A percentile compares a stretch with the other conserved stretches of the same genome.
Evolutionary conservation across 2,329 filamentous ascomycete species (phyloP).

Genomic region (Talaromyces sp.): DNA sequence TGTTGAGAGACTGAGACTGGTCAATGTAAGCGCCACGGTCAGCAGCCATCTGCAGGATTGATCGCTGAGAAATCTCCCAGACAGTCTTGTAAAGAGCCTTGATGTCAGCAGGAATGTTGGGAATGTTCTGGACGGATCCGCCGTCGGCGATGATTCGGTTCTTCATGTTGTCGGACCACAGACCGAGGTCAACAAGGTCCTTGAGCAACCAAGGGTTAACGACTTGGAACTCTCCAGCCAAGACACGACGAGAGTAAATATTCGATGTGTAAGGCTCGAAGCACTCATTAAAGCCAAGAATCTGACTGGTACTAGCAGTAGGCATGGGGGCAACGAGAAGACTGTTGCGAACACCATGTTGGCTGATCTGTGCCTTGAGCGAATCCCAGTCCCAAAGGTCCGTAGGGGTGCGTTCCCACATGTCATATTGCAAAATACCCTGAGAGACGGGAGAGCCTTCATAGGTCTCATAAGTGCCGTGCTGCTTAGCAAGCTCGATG

Average conservation of each 20-base stretch:
- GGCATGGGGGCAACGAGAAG: slow-evolving; percentile 96
- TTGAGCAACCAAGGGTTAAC: slow-evolving; percentile 99
- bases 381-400: slow-evolving; percentile 95
- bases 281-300: slow-evolving; percentile 98
- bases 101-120: slow-evolving; percentile 92
- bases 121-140: slow-evolving; percentile 93
- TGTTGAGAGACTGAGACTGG: slow-evolving; percentile 98
- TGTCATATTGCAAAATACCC: slow-evolving; percentile 95
- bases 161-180: slow-evolving; percentile 99
- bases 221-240: slow-evolving; percentile 98
- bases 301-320: slow-evolving; percentile 94
- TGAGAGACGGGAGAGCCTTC: slow-evolving; percentile 91
- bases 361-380: slow-evolving; percentile 85
- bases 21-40: slow-evolving; percentile 98
- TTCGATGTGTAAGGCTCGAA: slow-evolving; percentile 99
- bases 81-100: slow-evolving; percentile 99
- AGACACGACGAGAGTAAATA: slow-evolving; percentile 97
- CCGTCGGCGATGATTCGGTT: slow-evolving; percentile 98
- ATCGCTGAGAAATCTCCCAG: slow-evolving; percentile 97
- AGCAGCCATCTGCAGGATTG: slow-evolving; percentile 94
- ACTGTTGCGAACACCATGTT: slow-evolving; percentile 93
- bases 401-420: slow-evolving; percentile 93
- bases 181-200: slow-evolving; percentile 93
- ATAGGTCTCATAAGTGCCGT: slow-evolving; percentile 86
- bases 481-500: slow-evolving; percentile 74